Base-by-base conservation (phyloP, 2,329 filamentous ascomycete genomes). In the Madurella fahalii region DNA sequence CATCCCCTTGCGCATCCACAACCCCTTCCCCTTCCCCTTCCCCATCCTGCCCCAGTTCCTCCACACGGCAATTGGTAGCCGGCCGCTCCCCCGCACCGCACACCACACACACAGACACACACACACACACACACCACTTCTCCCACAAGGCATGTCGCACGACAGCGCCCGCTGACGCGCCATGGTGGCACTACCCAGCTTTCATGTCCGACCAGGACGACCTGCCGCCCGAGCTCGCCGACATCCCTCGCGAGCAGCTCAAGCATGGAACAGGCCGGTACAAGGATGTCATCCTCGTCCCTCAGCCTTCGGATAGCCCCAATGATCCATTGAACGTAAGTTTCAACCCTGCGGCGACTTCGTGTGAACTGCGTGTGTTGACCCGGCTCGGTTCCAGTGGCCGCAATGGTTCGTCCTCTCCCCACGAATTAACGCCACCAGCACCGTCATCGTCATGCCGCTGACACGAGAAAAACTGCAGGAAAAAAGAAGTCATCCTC, bases 291-390 rank as follows among this genome's bases (percentile, higher is more conserved):
- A 71, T 74, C 16, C 63, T 74, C 40, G 65, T 69, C 2, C 71
- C 76, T n/a, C 76, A 78, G 61, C 76, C 76, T 5, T 72, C 70
- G 16, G 71, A 75, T 57, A 75, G 71, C 43, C 76, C 75, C 0
- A 78, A 78, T 53, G 76, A 79, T 55, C 76, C 76, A 2, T 58
- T 78, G 9, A 78, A 77, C 51, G 74, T 74, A 52, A 57, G 72
- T 64, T 9, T 4, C 11, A 13, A 12, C 16, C 17, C 7, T 7
- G 25, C 25, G 25, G 7, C 7, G 25, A 25, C 4, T 25, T 25
- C 7, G 25, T 25, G 7, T 25, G 4, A 25, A 30, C 15, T 13
- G n/a, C 5, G 4, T 20, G 9, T 8, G 30, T 34, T 39, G 2
- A 31, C 25, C 2, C 17, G 9, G 4, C 7, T 17, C 8, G 17